A percentile compares a stretch with the other conserved stretches of the same genome.
Evolutionary conservation across 139 green algal species (phyloP).

Genomic region (Micractinium sp.): DNA sequence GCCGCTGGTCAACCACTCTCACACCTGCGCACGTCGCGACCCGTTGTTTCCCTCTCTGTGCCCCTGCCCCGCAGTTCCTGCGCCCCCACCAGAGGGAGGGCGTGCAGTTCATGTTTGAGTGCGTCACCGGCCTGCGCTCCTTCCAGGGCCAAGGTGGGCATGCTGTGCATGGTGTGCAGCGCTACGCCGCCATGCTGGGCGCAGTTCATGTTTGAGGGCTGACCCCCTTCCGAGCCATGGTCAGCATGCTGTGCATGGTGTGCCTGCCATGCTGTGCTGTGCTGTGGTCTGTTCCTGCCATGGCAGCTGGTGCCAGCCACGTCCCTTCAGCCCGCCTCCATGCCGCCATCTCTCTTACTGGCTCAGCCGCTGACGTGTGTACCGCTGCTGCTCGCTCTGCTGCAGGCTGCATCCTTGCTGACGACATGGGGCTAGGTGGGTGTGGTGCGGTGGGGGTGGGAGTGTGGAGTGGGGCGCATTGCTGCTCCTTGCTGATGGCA

Average conservation of each 20-base stretch:
- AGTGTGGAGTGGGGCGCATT: not conserved
- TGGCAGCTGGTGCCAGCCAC: not conserved
- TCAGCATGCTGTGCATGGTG: constrained; percentile 42
- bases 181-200: not conserved
- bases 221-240: constrained; percentile 52
- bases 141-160: constrained; percentile 57
- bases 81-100: constrained; percentile 96
- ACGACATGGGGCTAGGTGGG: constrained; percentile 91
- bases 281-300: not conserved
- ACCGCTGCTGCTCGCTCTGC: not conserved
- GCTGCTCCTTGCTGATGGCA: no score
- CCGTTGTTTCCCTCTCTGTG: not conserved
- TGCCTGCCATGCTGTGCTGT: not conserved
- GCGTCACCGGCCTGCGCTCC: constrained; percentile 81
- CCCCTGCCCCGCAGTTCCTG: constrained; percentile 64
- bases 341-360: not conserved
- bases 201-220: constrained; percentile 99
- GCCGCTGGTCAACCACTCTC: not conserved
- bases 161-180: not conserved
- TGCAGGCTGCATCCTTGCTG: constrained; percentile 93
- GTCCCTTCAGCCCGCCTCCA: not conserved
- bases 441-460: no score
- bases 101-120: constrained; percentile 99
- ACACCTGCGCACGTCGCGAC: no score
- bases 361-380: not conserved